phyloP scores from a whole-genome alignment of 306 rosid species.

The Casuarina cunninghamiana region DNA sequence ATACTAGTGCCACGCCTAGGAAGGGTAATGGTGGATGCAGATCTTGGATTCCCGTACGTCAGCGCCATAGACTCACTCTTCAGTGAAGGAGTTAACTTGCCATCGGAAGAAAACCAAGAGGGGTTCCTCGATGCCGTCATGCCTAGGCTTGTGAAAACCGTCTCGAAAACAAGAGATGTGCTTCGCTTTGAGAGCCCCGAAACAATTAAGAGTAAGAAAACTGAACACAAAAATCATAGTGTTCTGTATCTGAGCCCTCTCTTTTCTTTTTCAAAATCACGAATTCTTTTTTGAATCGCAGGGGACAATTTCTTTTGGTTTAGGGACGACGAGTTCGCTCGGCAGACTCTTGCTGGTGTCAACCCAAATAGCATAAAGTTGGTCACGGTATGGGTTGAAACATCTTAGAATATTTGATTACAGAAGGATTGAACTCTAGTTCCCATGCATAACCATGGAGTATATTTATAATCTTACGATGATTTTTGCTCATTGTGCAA shows the following conservation, averaged over 20 bases:
- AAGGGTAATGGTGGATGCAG: slow-evolving; percentile 7
- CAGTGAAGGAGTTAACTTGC: slow-evolving; percentile 41
- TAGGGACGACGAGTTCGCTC: slow-evolving; percentile 63
- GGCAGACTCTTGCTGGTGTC: slow-evolving; percentile 63
- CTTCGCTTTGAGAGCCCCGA: slow-evolving; percentile 56
- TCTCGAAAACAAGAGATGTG: slow-evolving; percentile 18
- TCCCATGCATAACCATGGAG: no score
- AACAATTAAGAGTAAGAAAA: slow-evolving; percentile 37
- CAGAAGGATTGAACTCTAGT: no score
- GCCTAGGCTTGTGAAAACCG: slow-evolving; percentile 35
- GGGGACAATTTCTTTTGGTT: slow-evolving; percentile 86
- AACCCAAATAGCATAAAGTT: slow-evolving; percentile 41
- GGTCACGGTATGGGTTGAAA: slow-evolving; percentile 35
- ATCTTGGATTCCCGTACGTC: slow-evolving; percentile 43
- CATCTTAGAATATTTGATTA: neutral
- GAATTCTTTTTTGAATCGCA: slow-evolving; percentile 20
- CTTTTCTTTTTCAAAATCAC: neutral
- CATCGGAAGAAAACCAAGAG: slow-evolving; percentile 14
- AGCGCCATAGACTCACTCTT: slow-evolving; percentile 47
- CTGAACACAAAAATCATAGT: no score
- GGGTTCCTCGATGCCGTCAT: slow-evolving; percentile 17
- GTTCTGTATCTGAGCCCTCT: no score
- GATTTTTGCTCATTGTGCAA: no score
- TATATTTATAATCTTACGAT: no score
- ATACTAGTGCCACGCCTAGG: slow-evolving; percentile 48